Evolutionary conservation across 345 rosid species (phyloP).

Genomic region (Syzygium aqueum): DNA sequence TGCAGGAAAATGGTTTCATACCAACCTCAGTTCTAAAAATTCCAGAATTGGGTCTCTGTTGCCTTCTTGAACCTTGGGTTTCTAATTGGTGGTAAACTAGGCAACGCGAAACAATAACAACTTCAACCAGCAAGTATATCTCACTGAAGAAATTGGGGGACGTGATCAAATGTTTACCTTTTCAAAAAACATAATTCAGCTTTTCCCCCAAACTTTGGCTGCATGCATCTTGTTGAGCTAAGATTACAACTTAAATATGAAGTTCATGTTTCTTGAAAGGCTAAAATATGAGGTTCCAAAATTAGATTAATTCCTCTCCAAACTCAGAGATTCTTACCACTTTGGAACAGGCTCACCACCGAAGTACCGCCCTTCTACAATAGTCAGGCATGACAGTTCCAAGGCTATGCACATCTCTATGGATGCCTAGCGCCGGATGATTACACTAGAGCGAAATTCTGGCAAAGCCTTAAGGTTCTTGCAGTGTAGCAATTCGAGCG

Average conservation of each 20-base stretch:
- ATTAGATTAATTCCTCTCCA: accelerated
- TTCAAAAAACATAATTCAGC: neutral
- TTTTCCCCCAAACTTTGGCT: neutral
- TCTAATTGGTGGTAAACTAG: neutral
- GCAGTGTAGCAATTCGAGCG: accelerated
- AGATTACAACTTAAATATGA: neutral
- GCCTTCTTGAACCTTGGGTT: neutral
- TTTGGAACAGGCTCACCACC: neutral
- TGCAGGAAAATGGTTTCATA: neutral
- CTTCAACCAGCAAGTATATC: accelerated
- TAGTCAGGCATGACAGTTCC: neutral
- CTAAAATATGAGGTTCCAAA: neutral
- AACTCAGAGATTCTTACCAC: neutral
- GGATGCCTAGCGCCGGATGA: accelerated
- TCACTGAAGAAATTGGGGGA: neutral
- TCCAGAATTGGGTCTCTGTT: neutral
- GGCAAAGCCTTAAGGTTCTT: neutral
- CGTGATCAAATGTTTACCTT: accelerated
- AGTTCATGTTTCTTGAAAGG: neutral
- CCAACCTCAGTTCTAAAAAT: neutral
- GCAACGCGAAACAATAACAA: accelerated
- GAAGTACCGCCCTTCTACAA: accelerated
- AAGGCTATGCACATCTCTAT: accelerated
- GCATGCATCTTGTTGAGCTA: neutral
- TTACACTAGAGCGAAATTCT: accelerated